Conservation (phyloP, 768 basidiomycete genomes). For the Leucogyrophana mollusca region DNA sequence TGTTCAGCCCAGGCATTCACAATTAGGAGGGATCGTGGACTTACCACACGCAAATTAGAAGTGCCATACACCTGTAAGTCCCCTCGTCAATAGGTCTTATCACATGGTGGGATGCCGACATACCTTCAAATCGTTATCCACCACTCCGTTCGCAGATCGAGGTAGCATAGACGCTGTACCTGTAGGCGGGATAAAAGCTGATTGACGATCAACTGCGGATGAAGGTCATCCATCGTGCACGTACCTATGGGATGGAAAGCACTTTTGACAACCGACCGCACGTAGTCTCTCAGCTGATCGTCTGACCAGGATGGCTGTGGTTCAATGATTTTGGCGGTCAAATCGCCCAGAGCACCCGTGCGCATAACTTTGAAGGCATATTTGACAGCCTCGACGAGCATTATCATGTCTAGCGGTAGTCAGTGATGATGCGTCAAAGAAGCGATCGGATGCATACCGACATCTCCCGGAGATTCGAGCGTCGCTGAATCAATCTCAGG, state of each 20-base stretch:
- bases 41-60: conserved; percentile 11
- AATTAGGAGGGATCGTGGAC: conserved; percentile 1
- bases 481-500: conserved; percentile 13
- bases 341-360: conserved; percentile 12
- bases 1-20: neutral
- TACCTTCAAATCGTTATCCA: conserved; percentile 15
- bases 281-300: conserved; percentile 12
- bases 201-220: too few species aligned
- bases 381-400: conserved; percentile 15
- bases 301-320: conserved; percentile 14
- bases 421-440: neutral
- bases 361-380: conserved; percentile 12
- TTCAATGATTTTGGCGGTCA: conserved; percentile 11
- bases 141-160: conserved; percentile 12
- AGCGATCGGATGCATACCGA: conserved; percentile 3
- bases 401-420: conserved; percentile 8
- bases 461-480: conserved; percentile 11
- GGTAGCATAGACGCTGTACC: conserved; percentile 19
- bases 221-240: neutral
- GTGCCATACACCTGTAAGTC: conserved; percentile 14
- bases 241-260: conserved; percentile 12
- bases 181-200: neutral
- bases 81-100: neutral
- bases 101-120: neutral
- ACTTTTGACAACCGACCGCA: conserved; percentile 7